These are phyloP conservation scores for Penicillium lagena DNA, from an alignment of 495 filamentous ascomycete species.

Conservation along the genomic window DNA sequence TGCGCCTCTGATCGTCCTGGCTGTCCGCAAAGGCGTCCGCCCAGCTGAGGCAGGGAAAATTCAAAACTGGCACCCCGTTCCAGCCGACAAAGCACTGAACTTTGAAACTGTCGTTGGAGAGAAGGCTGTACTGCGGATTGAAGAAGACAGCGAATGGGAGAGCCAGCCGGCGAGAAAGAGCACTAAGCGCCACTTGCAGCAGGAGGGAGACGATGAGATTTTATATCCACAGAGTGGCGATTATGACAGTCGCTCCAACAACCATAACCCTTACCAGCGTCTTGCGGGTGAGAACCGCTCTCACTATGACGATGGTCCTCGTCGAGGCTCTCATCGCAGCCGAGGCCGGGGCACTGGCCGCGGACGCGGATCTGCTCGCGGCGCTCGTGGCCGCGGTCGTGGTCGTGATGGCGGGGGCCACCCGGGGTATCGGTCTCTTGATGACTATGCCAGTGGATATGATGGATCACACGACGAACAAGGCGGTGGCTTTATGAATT, in stretches of 20 bases:
- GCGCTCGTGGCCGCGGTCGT: conserved; percentile 37
- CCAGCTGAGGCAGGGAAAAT: conserved; percentile 79
- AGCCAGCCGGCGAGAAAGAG: conserved; percentile 48
- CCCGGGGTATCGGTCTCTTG: conserved; percentile 30
- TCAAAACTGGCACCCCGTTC: conserved; percentile 73
- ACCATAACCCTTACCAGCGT: conserved; percentile 14
- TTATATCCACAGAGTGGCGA: conserved; percentile 11
- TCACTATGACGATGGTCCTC: conserved; percentile 23
- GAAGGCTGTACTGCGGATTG: conserved; percentile 74
- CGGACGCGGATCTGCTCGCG: conserved; percentile 33
- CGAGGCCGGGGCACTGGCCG: conserved; percentile 41
- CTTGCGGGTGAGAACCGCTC: conserved; percentile 15
- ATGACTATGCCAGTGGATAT: conserved; percentile 24
- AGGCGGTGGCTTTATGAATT: conserved; percentile 31
- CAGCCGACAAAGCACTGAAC: conserved; percentile 55
- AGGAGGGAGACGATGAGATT: conserved; percentile 28
- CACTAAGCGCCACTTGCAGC: conserved; percentile 37
- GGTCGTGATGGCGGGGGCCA: conserved; percentile 28
- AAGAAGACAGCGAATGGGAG: conserved; percentile 59
- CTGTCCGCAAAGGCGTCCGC: conserved; percentile 60
- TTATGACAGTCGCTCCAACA: conserved; percentile 8
- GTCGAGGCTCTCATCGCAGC: conserved; percentile 39
- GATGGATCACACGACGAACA: conserved; percentile 32
- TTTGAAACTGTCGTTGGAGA: conserved; percentile 82
- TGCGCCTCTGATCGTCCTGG: conserved; percentile 69